Evolutionary conservation across 176 grass and related monocot genomes (phyloP).

Genomic region (Triticum urartu): DNA sequence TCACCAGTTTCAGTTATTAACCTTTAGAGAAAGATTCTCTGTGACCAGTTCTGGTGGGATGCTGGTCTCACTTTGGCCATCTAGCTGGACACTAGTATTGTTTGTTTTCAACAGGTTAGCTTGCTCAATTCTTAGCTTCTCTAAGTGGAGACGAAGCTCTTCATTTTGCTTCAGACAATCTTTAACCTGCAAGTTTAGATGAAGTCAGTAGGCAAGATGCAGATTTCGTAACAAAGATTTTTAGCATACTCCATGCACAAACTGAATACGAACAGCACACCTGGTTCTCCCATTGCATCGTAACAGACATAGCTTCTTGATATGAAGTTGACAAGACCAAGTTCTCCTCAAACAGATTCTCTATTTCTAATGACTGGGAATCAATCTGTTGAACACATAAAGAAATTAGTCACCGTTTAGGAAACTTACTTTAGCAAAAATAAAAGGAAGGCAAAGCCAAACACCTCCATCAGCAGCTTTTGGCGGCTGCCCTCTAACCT

Average conservation of each 20-base stretch:
- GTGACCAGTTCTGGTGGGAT: conserved; percentile 47
- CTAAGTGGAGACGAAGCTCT: conserved; percentile 62
- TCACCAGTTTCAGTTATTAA: conserved; percentile 31
- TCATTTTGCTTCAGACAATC: conserved; percentile 94
- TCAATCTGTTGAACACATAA: conserved; percentile 65
- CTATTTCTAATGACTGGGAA: conserved; percentile 96
- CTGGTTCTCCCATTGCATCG: conserved; percentile 93
- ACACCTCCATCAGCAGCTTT: conserved; percentile 89
- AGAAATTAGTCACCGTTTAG: conserved; percentile 10
- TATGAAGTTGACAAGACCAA: conserved; percentile 67
- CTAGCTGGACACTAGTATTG: conserved; percentile 36
- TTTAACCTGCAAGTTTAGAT: conserved; percentile 68
- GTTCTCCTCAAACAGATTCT: conserved; percentile 93
- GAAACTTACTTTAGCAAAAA: conserved; percentile 29
- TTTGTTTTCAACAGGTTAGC: conserved; percentile 41
- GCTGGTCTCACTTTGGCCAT: conserved; percentile 49
- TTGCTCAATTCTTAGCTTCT: conserved; percentile 77
- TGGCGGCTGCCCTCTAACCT: conserved; percentile 93
- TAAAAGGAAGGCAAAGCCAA: conserved; percentile 8
- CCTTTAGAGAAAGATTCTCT: conserved; percentile 70
- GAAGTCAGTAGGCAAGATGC: neutral
- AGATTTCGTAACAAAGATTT: neutral
- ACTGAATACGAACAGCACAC: conserved; percentile 14
- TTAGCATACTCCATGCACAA: conserved; percentile 1
- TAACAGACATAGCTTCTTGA: conserved; percentile 61